phyloP scores from a whole-genome alignment of 1,139 yeast genomes.

The Lodderomyces beijingensis region DNA sequence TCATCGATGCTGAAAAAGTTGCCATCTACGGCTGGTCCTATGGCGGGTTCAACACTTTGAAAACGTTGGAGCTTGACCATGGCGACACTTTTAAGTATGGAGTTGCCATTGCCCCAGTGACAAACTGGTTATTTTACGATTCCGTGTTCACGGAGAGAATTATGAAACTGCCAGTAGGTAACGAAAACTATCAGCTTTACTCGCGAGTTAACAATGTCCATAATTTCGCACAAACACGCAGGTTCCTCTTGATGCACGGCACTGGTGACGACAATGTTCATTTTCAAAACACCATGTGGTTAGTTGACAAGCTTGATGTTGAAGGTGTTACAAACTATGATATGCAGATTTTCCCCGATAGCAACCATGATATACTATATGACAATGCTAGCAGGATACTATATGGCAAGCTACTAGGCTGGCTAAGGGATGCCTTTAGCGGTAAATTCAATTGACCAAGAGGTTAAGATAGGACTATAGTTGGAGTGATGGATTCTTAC shows the following conservation, averaged over 20 bases:
- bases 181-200: slow-evolving; percentile 42
- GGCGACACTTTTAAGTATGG: slow-evolving; percentile 61
- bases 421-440: slow-evolving; percentile 71
- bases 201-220: slow-evolving; percentile 46
- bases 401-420: slow-evolving; percentile 61
- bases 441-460: slow-evolving; percentile 48
- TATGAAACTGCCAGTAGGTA: slow-evolving; percentile 65
- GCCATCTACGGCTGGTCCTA: slow-evolving; percentile 93
- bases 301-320: slow-evolving; percentile 66
- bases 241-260: slow-evolving; percentile 89
- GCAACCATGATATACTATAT: slow-evolving; percentile 76
- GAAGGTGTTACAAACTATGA: slow-evolving; percentile 76
- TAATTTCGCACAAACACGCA: slow-evolving; percentile 42
- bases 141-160: slow-evolving; percentile 85
- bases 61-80: slow-evolving; percentile 65
- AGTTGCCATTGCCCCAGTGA: slow-evolving; percentile 81
- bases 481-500: no score
- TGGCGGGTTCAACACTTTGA: slow-evolving; percentile 74
- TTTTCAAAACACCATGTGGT: slow-evolving; percentile 74
- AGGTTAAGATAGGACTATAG: no score
- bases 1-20: slow-evolving; percentile 58
- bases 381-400: slow-evolving; percentile 79
- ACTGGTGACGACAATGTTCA: slow-evolving; percentile 98
- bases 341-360: slow-evolving; percentile 87
- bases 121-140: slow-evolving; percentile 72